phyloP scores from a whole-genome alignment of 768 basidiomycete species.

The Trametes maxima region DNA sequence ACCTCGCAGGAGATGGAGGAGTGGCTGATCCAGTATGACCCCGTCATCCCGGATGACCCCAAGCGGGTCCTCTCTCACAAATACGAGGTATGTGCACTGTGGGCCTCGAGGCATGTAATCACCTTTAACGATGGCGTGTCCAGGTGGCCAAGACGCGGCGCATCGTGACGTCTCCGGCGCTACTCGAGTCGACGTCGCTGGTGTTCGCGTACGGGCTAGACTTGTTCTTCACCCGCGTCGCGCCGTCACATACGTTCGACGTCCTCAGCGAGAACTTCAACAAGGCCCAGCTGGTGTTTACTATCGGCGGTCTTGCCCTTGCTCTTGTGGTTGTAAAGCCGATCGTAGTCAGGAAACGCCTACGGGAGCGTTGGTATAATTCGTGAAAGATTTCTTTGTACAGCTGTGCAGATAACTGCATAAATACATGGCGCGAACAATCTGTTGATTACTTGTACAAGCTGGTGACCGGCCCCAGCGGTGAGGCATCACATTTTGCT shows the following conservation, averaged over 20 bases:
- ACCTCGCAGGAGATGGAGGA: conserved; percentile 84
- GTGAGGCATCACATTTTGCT: too few relatives aligned
- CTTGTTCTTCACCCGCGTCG: conserved; percentile 82
- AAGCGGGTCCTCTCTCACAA: conserved; percentile 57
- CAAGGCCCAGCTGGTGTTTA: conserved; percentile 87
- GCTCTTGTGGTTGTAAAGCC: conserved; percentile 85
- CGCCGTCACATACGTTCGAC: conserved; percentile 91
- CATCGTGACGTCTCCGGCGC: conserved; percentile 78
- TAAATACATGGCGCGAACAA: too few relatives aligned
- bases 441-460: too few relatives aligned
- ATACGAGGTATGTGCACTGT: conserved; percentile 46
- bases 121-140: neutral
- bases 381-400: conserved; percentile 31
- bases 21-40: conserved; percentile 82
- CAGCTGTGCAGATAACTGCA: too few relatives aligned
- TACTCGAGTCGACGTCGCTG: conserved; percentile 90
- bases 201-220: conserved; percentile 88
- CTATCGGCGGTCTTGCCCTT: conserved; percentile 65
- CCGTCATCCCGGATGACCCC: conserved; percentile 71
- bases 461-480: too few relatives aligned
- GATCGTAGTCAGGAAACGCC: conserved; percentile 69
- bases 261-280: conserved; percentile 91
- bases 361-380: conserved; percentile 76
- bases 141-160: conserved; percentile 70
- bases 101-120: neutral